Evolutionary conservation across 805 yeast genomes (phyloP).

Genomic region (Torulaspora quercuum): DNA sequence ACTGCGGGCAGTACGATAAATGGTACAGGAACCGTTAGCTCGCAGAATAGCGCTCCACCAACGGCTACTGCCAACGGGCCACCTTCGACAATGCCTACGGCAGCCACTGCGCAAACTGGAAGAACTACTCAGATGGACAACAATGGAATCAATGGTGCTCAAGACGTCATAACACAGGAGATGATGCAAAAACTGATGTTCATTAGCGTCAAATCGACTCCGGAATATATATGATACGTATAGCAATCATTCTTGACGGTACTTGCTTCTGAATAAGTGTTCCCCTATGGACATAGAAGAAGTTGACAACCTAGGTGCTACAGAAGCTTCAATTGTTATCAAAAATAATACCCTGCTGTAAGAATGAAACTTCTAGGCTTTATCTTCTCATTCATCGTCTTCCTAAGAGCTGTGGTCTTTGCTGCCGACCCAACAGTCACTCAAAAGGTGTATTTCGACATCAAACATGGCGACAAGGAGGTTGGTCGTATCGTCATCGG

Average conservation of each 20-base stretch:
- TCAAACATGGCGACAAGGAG: slow-evolving; percentile 69
- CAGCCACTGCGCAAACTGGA: slow-evolving; percentile 17
- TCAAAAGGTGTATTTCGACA: slow-evolving; percentile 79
- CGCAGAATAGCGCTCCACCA: slow-evolving; percentile 17
- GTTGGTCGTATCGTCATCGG: slow-evolving; percentile 87
- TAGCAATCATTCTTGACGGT: slow-evolving; percentile 7
- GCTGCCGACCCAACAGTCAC: slow-evolving; percentile 48
- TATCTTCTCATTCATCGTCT: slow-evolving; percentile 16
- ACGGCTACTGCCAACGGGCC: slow-evolving; percentile 13
- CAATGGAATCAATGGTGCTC: slow-evolving; percentile 5
- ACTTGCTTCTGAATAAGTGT: no score
- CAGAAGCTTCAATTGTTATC: no score
- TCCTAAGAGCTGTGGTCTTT: slow-evolving; percentile 17
- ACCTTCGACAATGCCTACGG: slow-evolving; percentile 13
- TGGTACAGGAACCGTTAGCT: slow-evolving; percentile 7
- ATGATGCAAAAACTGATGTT: slow-evolving; percentile 33
- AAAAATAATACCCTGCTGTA: no score
- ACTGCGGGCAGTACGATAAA: slow-evolving; percentile 8
- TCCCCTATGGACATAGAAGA: no score
- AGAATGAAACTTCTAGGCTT: slow-evolving; percentile 17
- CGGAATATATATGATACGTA: slow-evolving; percentile 29
- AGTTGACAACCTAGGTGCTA: no score
- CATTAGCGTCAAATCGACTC: slow-evolving; percentile 34
- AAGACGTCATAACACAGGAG: slow-evolving; percentile 27
- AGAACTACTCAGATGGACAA: slow-evolving; percentile 17